phyloP scores from a whole-genome alignment of 441 rosid genomes.

The Biscutella laevigata region DNA sequence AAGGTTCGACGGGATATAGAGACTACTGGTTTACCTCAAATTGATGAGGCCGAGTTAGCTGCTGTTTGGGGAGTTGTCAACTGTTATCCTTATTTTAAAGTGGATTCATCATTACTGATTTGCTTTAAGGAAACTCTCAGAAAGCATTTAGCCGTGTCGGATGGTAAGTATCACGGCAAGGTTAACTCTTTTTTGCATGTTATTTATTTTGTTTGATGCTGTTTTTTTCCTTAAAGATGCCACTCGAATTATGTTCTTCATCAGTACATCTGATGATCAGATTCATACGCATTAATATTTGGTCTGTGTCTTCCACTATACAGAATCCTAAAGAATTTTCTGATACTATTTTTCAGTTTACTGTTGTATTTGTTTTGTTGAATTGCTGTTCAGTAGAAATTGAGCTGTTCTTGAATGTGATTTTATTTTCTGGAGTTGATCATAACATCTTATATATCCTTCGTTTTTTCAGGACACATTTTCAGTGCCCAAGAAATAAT shows the following conservation, averaged over 20 bases:
- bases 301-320: not conserved
- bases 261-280: not conserved
- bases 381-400: not conserved
- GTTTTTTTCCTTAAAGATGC: not conserved
- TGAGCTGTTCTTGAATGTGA: conserved; percentile 5
- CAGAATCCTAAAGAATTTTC: conserved; percentile 3
- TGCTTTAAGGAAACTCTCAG: conserved; percentile 50
- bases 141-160: conserved; percentile 32
- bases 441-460: conserved; percentile 3
- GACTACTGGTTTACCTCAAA: conserved; percentile 25
- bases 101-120: conserved; percentile 34
- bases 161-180: conserved; percentile 36
- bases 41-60: conserved; percentile 44
- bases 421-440: not conserved
- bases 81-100: conserved; percentile 54
- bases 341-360: not conserved
- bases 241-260: conserved; percentile 4
- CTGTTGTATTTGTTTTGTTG: conserved; percentile 1
- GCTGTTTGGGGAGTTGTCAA: conserved; percentile 54
- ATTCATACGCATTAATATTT: not conserved
- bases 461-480: conserved; percentile 37
- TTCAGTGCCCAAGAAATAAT: conserved; percentile 39
- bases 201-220: not conserved
- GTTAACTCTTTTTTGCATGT: conserved; percentile 4
- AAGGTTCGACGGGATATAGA: conserved; percentile 30